Evolutionary conservation across 495 filamentous ascomycete genomes (phyloP), one percentile per base, ranked within the genome.

Genomic region (Penicillium nucicola): DNA sequence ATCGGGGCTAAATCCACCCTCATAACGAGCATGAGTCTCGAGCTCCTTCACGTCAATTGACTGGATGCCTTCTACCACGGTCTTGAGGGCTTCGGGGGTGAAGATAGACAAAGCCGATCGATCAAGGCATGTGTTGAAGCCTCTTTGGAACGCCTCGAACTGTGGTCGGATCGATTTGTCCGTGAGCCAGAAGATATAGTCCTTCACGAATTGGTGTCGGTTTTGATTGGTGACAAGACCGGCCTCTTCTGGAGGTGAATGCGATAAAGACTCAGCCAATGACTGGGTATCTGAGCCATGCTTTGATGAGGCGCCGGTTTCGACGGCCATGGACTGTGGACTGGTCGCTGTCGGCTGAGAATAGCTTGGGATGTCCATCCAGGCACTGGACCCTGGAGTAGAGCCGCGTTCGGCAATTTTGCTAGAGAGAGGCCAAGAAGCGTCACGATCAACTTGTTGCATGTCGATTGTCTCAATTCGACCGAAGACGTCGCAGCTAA

Each of bases 131-230:
- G 83, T 77, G 58, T 79, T 82, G 74, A 97, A 95, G n/a, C 92
- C 90, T 9, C 79, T 79, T 6, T 78, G 74, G 65, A 97, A 97
- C 4, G 92, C 90, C 32, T 84, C 75, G 55, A 81, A 92, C 60
- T 96, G 90, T 2, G 86, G 81, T 0, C 74, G 68, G 38, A 97
- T 79, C 4, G 90, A 91, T 40, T 85, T 81, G 60, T 88, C 77
- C 0, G 88, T 90, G 25, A 97, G 76, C 79, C 88, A 95, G 45
- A 78, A 80, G 54, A 95, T 88, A 67, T 97, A 97, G 64, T 95
- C 89, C n/a, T 76, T 78, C 10, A 96, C 86, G 60, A 86, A 97
- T 44, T 83, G 75, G 34, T 83, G 71, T 31, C 89, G 84, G 66
- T 92, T 95, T 25, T 73, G 77, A 52, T 85, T 86, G 1, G 88